Percentiles rank a stretch among this genome's conserved stretches.
phyloP scores from a whole-genome alignment of 2,329 filamentous ascomycete species.

The Aureobasidium sp. region DNA sequence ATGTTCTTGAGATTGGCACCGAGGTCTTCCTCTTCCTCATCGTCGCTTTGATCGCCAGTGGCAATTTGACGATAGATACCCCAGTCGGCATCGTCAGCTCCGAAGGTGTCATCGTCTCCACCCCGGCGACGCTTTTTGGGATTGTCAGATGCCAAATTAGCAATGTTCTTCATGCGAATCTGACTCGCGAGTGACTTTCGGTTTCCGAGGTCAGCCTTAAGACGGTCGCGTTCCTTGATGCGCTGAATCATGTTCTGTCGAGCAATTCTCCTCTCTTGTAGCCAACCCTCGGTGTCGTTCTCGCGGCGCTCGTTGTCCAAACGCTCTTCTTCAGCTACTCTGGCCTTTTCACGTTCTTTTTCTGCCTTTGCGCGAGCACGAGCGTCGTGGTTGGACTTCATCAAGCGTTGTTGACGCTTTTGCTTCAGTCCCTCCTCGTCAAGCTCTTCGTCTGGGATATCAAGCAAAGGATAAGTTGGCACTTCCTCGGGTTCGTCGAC shows the following conservation, averaged over 20 bases:
- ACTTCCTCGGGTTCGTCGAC: constrained; percentile 68
- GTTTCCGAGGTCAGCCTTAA: constrained; percentile 92
- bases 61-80: constrained; percentile 91
- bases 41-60: constrained; percentile 71
- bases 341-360: constrained; percentile 85
- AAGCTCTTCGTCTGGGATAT: constrained; percentile 83
- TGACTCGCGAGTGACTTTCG: constrained; percentile 93
- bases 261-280: constrained; percentile 70
- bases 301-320: constrained; percentile 77
- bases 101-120: constrained; percentile 92
- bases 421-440: constrained; percentile 87
- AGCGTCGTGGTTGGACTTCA: constrained; percentile 93
- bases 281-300: constrained; percentile 78
- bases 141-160: constrained; percentile 86
- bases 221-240: constrained; percentile 87
- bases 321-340: constrained; percentile 74
- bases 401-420: constrained; percentile 83
- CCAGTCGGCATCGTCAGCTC: constrained; percentile 97
- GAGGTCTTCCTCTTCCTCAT: constrained; percentile 89
- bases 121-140: constrained; percentile 75
- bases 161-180: constrained; percentile 97
- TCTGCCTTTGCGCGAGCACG: constrained; percentile 90
- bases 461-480: constrained; percentile 80
- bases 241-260: constrained; percentile 65
- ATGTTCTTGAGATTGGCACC: constrained; percentile 64